These are phyloP conservation scores for Caloboletus inedulis DNA, from an alignment of 1,284 basidiomycete species.

Conservation along the genomic window DNA sequence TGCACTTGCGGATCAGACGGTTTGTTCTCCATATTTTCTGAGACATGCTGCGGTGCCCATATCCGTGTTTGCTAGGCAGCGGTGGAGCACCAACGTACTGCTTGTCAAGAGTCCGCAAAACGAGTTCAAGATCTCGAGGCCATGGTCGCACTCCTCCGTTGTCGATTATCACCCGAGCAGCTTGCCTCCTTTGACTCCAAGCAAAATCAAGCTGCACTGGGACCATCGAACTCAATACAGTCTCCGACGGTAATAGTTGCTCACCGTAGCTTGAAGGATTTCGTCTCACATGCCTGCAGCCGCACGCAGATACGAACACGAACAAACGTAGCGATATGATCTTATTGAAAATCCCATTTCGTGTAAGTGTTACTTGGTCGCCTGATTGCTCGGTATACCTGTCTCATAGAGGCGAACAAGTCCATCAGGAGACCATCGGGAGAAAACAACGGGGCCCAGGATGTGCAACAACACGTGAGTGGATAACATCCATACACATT, in stretches of 20 bases:
- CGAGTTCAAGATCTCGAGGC: constrained; percentile 23
- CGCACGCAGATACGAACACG: constrained; percentile 3
- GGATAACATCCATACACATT: neutral
- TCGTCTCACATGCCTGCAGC: constrained; percentile 15
- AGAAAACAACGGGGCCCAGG: constrained; percentile 4
- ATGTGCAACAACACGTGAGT: constrained; percentile 17
- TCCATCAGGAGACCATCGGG: constrained; percentile 5
- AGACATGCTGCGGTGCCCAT: neutral
- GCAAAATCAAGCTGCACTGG: neutral
- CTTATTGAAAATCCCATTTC: constrained; percentile 25
- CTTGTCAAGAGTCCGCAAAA: constrained; percentile 14
- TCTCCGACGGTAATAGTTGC: constrained; percentile 14
- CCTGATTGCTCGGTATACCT: neutral
- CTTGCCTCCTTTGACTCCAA: constrained; percentile 17
- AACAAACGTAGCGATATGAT: constrained; percentile 25
- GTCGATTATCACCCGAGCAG: constrained; percentile 22
- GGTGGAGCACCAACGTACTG: constrained; percentile 15
- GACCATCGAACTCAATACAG: neutral
- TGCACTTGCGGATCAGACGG: constrained; percentile 23
- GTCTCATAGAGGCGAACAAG: constrained; percentile 14
- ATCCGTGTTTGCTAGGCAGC: constrained; percentile 10
- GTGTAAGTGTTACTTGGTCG: constrained; percentile 12
- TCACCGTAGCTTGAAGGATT: neutral
- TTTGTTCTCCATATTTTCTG: constrained; percentile 14
- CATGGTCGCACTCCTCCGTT: constrained; percentile 17